Conservation (phyloP, 2,329 filamentous ascomycete genomes). For the Fonsecaea multimorphosa region DNA sequence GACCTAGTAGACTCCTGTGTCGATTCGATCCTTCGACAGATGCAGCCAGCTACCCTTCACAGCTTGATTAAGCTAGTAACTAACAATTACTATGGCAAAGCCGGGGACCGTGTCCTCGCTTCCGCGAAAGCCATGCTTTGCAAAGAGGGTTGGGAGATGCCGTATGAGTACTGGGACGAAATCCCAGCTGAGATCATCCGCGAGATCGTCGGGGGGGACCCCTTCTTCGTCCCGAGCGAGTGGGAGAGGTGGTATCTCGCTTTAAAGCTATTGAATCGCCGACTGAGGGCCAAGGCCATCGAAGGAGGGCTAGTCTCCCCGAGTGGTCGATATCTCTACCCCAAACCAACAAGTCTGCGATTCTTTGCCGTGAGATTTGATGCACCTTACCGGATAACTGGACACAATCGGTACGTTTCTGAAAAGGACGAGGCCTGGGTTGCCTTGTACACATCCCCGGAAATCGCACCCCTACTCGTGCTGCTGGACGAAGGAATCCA, state of each 20-base stretch:
- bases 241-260: slow-evolving; percentile 64
- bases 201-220: slow-evolving; percentile 65
- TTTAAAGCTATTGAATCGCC: slow-evolving; percentile 60
- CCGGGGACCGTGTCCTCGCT: slow-evolving; percentile 61
- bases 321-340: slow-evolving; percentile 50
- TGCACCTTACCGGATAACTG: slow-evolving; percentile 57
- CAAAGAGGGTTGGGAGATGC: slow-evolving; percentile 64
- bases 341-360: slow-evolving; percentile 55
- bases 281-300: slow-evolving; percentile 55
- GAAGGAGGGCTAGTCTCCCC: slow-evolving; percentile 56
- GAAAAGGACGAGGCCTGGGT: slow-evolving; percentile 58
- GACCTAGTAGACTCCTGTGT: slow-evolving; percentile 61
- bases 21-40: slow-evolving; percentile 61
- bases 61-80: slow-evolving; percentile 61
- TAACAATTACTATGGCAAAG: slow-evolving; percentile 61
- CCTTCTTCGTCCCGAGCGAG: slow-evolving; percentile 64
- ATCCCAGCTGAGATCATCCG: slow-evolving; percentile 64
- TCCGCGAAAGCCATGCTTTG: slow-evolving; percentile 66
- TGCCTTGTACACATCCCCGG: slow-evolving; percentile 59
- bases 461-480: slow-evolving; percentile 62
- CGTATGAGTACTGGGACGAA: slow-evolving; percentile 58
- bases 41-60: slow-evolving; percentile 57
- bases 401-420: slow-evolving; percentile 44
- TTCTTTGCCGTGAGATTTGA: slow-evolving; percentile 62
- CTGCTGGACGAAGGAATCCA: slow-evolving; percentile 65